Percentiles rank a stretch among this genome's conserved stretches.
Evolutionary conservation across 192 early-diverging fungal genomes (phyloP).

Genomic region (Podila verticillata): DNA sequence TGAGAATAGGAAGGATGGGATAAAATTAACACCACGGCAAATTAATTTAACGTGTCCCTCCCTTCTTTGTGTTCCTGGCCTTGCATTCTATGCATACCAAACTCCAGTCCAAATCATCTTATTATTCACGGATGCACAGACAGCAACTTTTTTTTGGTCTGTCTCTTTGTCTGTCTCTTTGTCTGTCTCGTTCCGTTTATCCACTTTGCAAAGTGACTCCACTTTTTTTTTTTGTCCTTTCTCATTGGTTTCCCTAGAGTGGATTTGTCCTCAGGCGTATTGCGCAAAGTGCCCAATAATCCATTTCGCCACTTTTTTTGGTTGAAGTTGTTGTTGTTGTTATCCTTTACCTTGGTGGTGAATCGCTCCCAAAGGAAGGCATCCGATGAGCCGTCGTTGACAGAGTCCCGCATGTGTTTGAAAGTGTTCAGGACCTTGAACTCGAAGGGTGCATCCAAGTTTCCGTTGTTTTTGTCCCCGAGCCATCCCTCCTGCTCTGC

Average conservation of each 20-base stretch:
- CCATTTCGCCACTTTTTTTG: background rate
- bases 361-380: constrained; percentile 93
- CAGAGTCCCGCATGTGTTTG: constrained; percentile 72
- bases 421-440: constrained; percentile 83
- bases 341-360: constrained; percentile 79
- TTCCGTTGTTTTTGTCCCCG: constrained; percentile 20
- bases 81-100: no score
- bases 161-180: no score
- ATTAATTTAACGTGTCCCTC: background rate
- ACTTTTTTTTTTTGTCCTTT: no score
- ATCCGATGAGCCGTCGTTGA: constrained; percentile 69
- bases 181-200: no score
- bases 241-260: no score
- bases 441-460: constrained; percentile 56
- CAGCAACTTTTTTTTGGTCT: background rate
- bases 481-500: constrained; percentile 76
- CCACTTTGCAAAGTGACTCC: no score
- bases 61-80: no score
- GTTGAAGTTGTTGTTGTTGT: background rate
- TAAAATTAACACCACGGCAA: background rate
- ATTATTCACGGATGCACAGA: constrained; percentile 1
- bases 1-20: background rate
- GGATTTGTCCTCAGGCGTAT: background rate
- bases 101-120: no score
- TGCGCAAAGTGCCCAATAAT: background rate